Percentiles rank a stretch among this genome's conserved stretches.
Conservation (phyloP, 176 grass and related monocot genomes). For the Aegilops speltoides region DNA sequence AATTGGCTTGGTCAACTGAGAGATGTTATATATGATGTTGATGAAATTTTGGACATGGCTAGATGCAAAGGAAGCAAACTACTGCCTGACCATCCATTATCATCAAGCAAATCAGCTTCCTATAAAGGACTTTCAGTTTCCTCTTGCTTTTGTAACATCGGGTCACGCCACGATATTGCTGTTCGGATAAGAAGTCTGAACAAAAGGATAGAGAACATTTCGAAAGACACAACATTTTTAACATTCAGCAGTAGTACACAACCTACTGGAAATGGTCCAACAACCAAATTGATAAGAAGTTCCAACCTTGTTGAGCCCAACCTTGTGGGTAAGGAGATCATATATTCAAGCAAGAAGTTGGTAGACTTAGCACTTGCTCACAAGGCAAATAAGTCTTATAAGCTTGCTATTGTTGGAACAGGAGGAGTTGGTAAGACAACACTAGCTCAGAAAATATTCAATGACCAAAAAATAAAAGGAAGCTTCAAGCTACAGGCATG, state of each 20-base stretch:
- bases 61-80: constrained; percentile 22
- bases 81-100: background rate
- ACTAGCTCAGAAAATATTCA: constrained; percentile 39
- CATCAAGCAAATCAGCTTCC: background rate
- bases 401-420: constrained; percentile 20
- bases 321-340: constrained; percentile 30
- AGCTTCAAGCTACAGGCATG: constrained; percentile 24
- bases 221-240: background rate
- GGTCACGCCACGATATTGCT: background rate
- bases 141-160: background rate
- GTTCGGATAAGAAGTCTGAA: background rate
- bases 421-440: constrained; percentile 55
- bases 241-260: background rate
- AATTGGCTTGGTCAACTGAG: constrained; percentile 40
- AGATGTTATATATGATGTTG: constrained; percentile 49
- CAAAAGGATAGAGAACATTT: background rate
- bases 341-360: background rate
- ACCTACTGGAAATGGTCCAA: background rate
- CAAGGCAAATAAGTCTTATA: background rate
- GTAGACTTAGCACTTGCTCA: background rate
- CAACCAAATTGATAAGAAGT: background rate
- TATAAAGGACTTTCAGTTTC: background rate
- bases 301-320: constrained; percentile 22
- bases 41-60: constrained; percentile 39
- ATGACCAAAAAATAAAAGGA: constrained; percentile 10